Base-by-base conservation (phyloP, 2,329 filamentous ascomycete species). In the Xylariales sp. region DNA sequence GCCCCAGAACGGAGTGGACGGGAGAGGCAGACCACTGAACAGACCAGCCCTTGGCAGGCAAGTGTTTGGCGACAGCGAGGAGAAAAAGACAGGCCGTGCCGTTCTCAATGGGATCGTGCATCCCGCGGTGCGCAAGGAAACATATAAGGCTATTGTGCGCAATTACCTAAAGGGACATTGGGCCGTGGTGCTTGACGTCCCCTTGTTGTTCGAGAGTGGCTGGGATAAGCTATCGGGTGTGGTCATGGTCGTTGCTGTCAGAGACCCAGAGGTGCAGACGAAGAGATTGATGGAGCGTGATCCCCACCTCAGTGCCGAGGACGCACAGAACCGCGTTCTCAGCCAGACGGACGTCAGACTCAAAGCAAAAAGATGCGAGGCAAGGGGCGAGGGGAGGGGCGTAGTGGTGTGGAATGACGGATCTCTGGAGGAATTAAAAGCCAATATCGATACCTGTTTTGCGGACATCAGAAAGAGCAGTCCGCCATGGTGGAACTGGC, bases 381-480 rank as follows among this genome's bases (percentile, higher is more conserved):
- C 86, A 54, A 83, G 93, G 53, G 87, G 84, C 59, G 78, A 80
- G 52, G 89, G 88, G 6, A 86, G 85, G 55, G 95, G 94, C 0
- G 86, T 94, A 3, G 93, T 97, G 41, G 86, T 99, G 30, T 96
- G 93, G 93, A 99, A 99, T 81, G 95, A 98, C 81, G 88, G 88
- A 2, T 89, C 88, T 54, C 90, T 85, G 75, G 89, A 89, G 43
- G 88, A 93, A 69, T 79, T 99, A 76, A 86, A 87, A 79, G 79
- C 76, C 58, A 89, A 93, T 78, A 82, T 98, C 10, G 84, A 85
- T 59, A 83, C 81, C 67, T 91, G 90, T 7, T 89, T 98, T 82
- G 76, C 75, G 3, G 84, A 85, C 68, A 81, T 97, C 45, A 85
- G 83, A 74, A 82, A 75, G 53, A 80, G 81, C 18, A 96, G 91